These are phyloP conservation scores for Candida andamanensis DNA, from an alignment of 805 yeast species.

Conservation along the genomic window DNA sequence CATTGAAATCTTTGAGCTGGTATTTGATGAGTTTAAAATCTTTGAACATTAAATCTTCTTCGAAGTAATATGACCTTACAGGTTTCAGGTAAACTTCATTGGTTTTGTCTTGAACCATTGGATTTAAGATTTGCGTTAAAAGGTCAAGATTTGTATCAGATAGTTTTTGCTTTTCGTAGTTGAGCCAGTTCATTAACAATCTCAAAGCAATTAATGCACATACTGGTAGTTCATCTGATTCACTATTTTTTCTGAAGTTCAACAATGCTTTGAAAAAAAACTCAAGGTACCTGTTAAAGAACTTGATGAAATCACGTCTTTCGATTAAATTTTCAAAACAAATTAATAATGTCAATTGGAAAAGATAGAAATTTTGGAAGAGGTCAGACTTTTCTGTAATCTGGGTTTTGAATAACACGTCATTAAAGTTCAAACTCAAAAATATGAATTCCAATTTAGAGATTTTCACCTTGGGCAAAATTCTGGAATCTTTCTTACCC, in stretches of 20 bases:
- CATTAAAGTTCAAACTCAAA: conserved; percentile 14
- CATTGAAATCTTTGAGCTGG: conserved; percentile 59
- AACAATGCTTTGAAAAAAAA: conserved; percentile 6
- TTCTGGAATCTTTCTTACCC: conserved; percentile 15
- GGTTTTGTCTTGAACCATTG: not conserved
- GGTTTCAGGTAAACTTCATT: conserved; percentile 27
- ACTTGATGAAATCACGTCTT: conserved; percentile 5
- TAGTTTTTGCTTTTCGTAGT: not conserved
- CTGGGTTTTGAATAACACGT: conserved; percentile 9
- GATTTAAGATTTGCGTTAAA: not conserved
- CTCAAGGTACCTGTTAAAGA: conserved; percentile 4
- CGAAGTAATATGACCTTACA: conserved; percentile 47
- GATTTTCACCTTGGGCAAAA: conserved; percentile 16
- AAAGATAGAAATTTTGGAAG: conserved; percentile 10
- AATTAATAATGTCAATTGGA: conserved; percentile 21
- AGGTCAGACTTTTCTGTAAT: conserved; percentile 5
- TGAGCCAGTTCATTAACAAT: conserved; percentile 52
- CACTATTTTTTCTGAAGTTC: not conserved
- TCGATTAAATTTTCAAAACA: conserved; percentile 15
- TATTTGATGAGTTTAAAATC: conserved; percentile 55
- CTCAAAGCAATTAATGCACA: conserved; percentile 27
- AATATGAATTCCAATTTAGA: conserved; percentile 21
- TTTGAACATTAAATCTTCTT: conserved; percentile 59
- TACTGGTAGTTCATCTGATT: not conserved
- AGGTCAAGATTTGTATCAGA: not conserved